Base-by-base conservation (phyloP, 2,329 filamentous ascomycete genomes). In the Pseudogymnoascus pannorum region DNA sequence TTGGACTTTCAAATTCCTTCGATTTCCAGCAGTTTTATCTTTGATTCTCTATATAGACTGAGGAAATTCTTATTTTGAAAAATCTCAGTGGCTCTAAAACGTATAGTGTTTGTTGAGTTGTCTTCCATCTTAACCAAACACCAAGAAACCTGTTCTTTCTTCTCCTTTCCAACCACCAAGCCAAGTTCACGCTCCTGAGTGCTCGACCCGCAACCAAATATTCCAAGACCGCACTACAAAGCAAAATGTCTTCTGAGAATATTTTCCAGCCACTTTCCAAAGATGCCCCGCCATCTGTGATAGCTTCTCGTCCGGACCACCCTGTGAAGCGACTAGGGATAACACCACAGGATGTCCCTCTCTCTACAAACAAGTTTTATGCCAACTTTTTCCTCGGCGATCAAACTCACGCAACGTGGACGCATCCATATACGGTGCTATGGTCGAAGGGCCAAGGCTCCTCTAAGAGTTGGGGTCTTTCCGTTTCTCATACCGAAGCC, bases 301-400 rank as follows among this genome's bases (percentile, higher is more conserved):
- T 88, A 57, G 60, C 69, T 7, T 72, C 74, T 40, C 77, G 77
- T 26, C 67, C 75, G 18, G 82, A 87, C 65, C 86, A 88, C 65
- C 86, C 86, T 0, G 82, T 83, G 24, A 74, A 80, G 40, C 78
- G 82, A 12, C 71, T 77, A 20, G 83, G 82, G 5, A 76, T 87
- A 9, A 48, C 66, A 8, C 57, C 62, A 18, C 67, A 73, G 42
- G 61, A 61, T 38, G 71, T 72, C 0, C 84, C 87, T 3, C 75
- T 90, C 51, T 78, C 84, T 58, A 93, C 89, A 22, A 93, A 92
- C 77, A 92, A 90, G 69, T 92, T 92, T 72, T 91, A 89, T 68
- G 81, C 87, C 67, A 94, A 94, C 69, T 85, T 94, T 65, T 91
- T 91, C 72, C 78, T 97, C 0, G 88, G 86, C 4, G 80, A 80